Evolutionary conservation across 495 filamentous ascomycete species (phyloP).

Genomic region (Thermothielavioides terrestris): DNA sequence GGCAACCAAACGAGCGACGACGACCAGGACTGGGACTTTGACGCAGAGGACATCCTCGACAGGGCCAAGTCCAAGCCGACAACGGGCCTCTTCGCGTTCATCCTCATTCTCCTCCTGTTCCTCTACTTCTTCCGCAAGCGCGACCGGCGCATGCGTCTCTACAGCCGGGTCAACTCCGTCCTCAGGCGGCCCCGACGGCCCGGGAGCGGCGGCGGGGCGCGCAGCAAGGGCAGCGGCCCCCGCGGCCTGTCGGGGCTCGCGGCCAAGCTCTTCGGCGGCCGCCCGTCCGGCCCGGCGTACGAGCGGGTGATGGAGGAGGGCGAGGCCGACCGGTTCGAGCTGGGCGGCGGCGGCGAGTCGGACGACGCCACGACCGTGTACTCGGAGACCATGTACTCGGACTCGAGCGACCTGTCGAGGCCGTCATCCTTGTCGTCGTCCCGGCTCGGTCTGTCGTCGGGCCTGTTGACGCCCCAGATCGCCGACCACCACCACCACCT

Average conservation of each 20-base stretch:
- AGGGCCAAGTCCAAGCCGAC: conserved; percentile 61
- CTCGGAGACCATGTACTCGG: too few species aligned
- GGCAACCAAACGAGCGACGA: conserved; percentile 36
- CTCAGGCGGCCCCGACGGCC: conserved; percentile 44
- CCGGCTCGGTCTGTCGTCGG: conserved; percentile 47
- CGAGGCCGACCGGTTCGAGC: conserved; percentile 57
- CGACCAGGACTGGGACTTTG: conserved; percentile 52
- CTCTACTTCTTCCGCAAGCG: conserved; percentile 51
- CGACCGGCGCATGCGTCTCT: conserved; percentile 60
- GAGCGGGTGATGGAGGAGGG: conserved; percentile 84
- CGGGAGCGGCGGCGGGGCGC: conserved; percentile 29
- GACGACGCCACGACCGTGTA: conserved; percentile 46
- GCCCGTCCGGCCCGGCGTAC: conserved; percentile 44
- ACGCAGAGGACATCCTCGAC: conserved; percentile 55
- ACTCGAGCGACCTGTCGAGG: conserved; percentile 42
- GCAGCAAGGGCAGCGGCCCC: conserved; percentile 41
- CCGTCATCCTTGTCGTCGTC: conserved; percentile 9
- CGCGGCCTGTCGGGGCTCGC: conserved; percentile 48
- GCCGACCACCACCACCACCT: background rate
- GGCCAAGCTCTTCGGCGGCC: conserved; percentile 49
- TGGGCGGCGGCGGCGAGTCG: conserved; percentile 53
- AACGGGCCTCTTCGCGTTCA: conserved; percentile 64
- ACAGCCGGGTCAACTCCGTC: conserved; percentile 47
- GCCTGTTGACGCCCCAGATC: conserved; percentile 55
- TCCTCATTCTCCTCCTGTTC: conserved; percentile 57